These are phyloP conservation scores for Solanum peruvianum DNA, from an alignment of 257 asterid genomes.

Conservation along the genomic window DNA sequence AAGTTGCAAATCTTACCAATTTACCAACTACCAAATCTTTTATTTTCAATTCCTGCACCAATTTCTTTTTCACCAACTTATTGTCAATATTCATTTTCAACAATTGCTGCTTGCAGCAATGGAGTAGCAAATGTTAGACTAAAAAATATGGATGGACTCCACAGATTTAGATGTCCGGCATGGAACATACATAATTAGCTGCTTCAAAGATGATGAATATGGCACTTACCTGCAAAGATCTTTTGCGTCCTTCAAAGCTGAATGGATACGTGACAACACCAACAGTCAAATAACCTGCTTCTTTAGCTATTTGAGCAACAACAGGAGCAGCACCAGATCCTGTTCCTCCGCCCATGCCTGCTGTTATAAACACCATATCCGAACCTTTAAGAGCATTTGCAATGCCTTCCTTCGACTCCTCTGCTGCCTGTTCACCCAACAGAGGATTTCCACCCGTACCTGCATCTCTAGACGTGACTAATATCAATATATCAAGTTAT, in stretches of 20 bases:
- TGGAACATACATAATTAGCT: neutral
- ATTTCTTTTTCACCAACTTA: too few species aligned
- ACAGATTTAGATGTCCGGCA: neutral
- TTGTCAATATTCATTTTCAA: too few species aligned
- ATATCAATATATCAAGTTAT: neutral
- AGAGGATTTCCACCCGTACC: slow-evolving; percentile 98
- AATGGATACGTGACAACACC: slow-evolving; percentile 97
- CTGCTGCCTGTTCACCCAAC: slow-evolving; percentile 98
- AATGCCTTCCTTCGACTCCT: slow-evolving; percentile 89
- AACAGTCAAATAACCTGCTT: slow-evolving; percentile 91
- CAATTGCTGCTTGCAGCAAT: too few species aligned
- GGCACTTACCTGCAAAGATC: slow-evolving; percentile 70
- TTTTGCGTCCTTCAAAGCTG: slow-evolving; percentile 97
- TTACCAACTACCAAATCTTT: too few species aligned
- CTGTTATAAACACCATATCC: slow-evolving; percentile 98
- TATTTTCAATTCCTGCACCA: too few species aligned
- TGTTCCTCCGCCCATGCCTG: slow-evolving; percentile 99
- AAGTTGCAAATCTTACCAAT: too few species aligned
- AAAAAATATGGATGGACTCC: too few species aligned
- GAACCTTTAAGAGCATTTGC: slow-evolving; percentile 88
- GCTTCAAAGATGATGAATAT: neutral
- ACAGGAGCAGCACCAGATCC: slow-evolving; percentile 99
- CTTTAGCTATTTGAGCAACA: slow-evolving; percentile 88
- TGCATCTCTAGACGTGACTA: slow-evolving; percentile 16
- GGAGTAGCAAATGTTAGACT: too few species aligned